Base-by-base conservation (phyloP, 208 protist genomes). In the Acanthamoeba quina region DNA sequence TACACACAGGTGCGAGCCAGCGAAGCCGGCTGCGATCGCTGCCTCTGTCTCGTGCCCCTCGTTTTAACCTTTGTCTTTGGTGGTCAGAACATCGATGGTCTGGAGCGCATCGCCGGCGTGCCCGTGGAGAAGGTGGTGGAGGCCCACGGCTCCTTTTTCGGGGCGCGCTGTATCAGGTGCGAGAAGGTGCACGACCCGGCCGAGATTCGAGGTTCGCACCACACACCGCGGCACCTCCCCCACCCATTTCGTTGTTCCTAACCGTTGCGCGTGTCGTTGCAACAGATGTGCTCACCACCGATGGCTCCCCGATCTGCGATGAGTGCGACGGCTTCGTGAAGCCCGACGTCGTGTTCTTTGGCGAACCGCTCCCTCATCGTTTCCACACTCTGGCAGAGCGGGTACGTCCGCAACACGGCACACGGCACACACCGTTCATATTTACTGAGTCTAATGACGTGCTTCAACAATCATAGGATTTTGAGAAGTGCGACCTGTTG, bases 301-400 rank as follows among this genome's bases (percentile, higher is more conserved):
- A 94, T 26, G 13, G 54, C 4, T 56, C 94, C 5, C 95, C 95
- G 41, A 19, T 49, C 0, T 96, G 95, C 19, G 66, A 52, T 29
- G 19, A 41, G 17, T 96, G 95, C 49, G 74, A 68, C 26, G 94
- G 58, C 31, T 31, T 92, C 31, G 15, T 96, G 5, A 97, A 97
- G 94, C 96, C 96, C 3, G 94, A 97, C 37, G 94, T 97, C 7
- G 93, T 96, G 1, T 97, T 97, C 72, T 97, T 97, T 80, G 94
- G 95, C 24, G 96, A 97, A 72, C 56, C 58, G 2, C 88, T 97
- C 9, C 96, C 96, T n/a, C 3, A 3, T 0, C 47, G 31, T 4
- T 97, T 97, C 54, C 52, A 66, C 82, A 24, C 68, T 19, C 60
- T 80, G 10, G 64, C 52, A 21, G 62, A 70, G 13, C 7, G 62